phyloP scores from a whole-genome alignment of 2,329 filamentous ascomycete genomes.

The Xylaria sp. region DNA sequence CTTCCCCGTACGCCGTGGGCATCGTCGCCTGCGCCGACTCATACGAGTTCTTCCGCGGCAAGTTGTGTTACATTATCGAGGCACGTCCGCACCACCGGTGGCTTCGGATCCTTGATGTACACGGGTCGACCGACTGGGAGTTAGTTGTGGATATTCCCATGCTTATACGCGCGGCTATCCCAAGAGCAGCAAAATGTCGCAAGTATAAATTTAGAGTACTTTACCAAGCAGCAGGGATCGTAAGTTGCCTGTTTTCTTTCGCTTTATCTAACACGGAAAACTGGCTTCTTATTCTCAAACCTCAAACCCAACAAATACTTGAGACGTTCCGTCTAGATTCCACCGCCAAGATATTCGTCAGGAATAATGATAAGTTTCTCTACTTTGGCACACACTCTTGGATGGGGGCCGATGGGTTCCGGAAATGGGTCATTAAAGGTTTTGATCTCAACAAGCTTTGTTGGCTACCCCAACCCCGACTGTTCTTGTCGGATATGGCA shows the following conservation, averaged over 20 bases:
- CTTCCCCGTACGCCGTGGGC: conserved; percentile 69
- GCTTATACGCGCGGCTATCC: conserved; percentile 52
- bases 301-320: conserved; percentile 54
- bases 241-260: conserved; percentile 67
- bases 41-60: conserved; percentile 71
- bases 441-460: conserved; percentile 56
- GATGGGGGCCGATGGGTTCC: conserved; percentile 62
- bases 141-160: conserved; percentile 64
- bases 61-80: conserved; percentile 70
- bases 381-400: conserved; percentile 74
- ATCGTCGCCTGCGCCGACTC: conserved; percentile 68
- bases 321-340: conserved; percentile 56
- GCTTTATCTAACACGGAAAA: conserved; percentile 51
- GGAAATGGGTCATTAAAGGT: conserved; percentile 70
- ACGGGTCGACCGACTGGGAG: conserved; percentile 60
- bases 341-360: conserved; percentile 70
- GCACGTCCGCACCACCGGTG: conserved; percentile 48
- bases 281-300: conserved; percentile 65
- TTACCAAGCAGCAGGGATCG: conserved; percentile 65
- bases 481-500: conserved; percentile 67
- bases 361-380: conserved; percentile 69
- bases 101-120: conserved; percentile 69
- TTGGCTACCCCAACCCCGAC: conserved; percentile 54
- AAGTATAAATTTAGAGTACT: conserved; percentile 64
- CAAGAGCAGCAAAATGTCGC: conserved; percentile 49